These are phyloP conservation scores for Trichoderma polysporum DNA, from an alignment of 2,329 filamentous ascomycete genomes.

Conservation along the genomic window DNA sequence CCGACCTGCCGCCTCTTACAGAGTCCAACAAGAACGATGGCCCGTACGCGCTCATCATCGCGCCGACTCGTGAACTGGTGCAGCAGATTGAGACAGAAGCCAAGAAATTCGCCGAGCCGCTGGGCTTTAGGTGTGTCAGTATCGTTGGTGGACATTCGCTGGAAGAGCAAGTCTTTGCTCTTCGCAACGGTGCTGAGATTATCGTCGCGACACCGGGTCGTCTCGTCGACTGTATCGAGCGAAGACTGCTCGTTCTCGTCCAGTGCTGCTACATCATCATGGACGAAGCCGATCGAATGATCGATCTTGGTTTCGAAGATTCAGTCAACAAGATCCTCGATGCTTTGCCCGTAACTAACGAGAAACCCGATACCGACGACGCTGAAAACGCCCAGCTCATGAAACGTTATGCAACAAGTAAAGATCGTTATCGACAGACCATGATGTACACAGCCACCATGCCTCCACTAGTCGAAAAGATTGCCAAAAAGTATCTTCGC, in stretches of 20 bases:
- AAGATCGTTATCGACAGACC: conserved; percentile 86
- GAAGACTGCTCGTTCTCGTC: conserved; percentile 84
- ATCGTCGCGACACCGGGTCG: conserved; percentile 98
- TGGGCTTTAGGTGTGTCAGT: conserved; percentile 93
- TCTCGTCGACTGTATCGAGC: conserved; percentile 94
- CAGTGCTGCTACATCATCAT: conserved; percentile 99
- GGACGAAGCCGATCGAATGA: conserved; percentile 99
- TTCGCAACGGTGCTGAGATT: conserved; percentile 92
- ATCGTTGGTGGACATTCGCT: conserved; percentile 97
- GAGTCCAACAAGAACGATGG: conserved; percentile 90
- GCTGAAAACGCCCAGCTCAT: conserved; percentile 86
- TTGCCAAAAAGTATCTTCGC: conserved; percentile 94
- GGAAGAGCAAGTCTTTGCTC: conserved; percentile 87
- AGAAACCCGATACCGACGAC: conserved; percentile 91
- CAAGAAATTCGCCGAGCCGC: conserved; percentile 82
- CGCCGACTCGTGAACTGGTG: conserved; percentile 93
- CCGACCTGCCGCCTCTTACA: conserved; percentile 79
- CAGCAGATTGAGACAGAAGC: conserved; percentile 97
- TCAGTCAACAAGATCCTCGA: conserved; percentile 97
- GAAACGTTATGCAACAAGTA: conserved; percentile 72
- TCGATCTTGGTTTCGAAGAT: conserved; percentile 96
- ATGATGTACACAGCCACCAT: conserved; percentile 99
- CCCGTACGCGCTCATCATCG: conserved; percentile 94
- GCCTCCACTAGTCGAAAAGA: conserved; percentile 87
- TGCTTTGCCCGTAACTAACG: conserved; percentile 85